Evolutionary conservation across 345 rosid genomes (phyloP).

Genomic region (Salix purpurea): DNA sequence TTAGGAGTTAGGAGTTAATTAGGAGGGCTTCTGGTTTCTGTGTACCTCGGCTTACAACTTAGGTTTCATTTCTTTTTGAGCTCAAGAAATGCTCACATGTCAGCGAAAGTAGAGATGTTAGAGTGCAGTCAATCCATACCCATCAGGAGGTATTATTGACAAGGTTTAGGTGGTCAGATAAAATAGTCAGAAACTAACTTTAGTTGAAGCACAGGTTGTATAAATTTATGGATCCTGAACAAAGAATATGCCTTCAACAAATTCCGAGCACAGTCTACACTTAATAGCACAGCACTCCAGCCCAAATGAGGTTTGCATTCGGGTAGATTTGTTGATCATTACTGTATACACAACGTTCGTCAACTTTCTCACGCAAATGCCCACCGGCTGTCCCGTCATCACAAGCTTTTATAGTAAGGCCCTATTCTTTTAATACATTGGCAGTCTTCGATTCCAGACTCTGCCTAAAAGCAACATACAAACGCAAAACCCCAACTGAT

Average conservation of each 20-base stretch:
- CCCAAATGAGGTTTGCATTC: constrained; percentile 9
- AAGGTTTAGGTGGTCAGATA: too few species aligned
- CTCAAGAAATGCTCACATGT: too few species aligned
- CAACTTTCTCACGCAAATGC: constrained; percentile 1
- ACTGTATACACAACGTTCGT: constrained; percentile 17
- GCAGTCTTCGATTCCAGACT: constrained; percentile 19
- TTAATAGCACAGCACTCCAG: constrained; percentile 13
- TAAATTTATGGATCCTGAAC: not conserved
- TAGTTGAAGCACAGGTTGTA: too few species aligned
- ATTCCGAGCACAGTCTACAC: constrained; percentile 5
- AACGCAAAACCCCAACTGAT: constrained; percentile 9
- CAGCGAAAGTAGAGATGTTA: too few species aligned
- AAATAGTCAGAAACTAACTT: too few species aligned
- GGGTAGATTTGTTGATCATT: constrained; percentile 6
- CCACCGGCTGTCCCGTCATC: constrained; percentile 18
- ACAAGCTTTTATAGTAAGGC: constrained; percentile 10
- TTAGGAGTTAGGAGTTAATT: too few species aligned
- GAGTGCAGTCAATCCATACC: too few species aligned
- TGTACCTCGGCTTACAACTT: too few species aligned
- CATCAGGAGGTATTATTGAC: too few species aligned
- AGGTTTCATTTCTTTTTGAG: too few species aligned
- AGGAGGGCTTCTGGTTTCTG: too few species aligned
- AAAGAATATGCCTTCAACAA: constrained; percentile 7
- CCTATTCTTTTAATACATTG: not conserved
- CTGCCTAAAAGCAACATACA: constrained; percentile 11